Evolutionary conservation across 2,329 filamentous ascomycete species (phyloP).

Genomic region (Pezicula carpinea): DNA sequence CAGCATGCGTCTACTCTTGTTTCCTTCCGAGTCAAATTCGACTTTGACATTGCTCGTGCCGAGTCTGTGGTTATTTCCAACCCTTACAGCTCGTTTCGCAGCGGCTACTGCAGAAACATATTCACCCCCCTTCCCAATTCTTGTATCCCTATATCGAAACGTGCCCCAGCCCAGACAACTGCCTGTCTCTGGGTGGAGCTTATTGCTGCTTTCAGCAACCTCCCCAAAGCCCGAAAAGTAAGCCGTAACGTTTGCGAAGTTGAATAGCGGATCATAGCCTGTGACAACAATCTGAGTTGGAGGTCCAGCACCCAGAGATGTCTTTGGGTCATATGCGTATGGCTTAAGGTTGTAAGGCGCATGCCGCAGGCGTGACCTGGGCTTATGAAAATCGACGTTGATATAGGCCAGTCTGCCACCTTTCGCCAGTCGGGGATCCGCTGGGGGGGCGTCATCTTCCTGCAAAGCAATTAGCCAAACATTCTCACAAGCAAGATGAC

Average conservation of each 20-base stretch:
- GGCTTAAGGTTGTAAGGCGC: conserved; percentile 76
- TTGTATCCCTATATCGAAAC: conserved; percentile 78
- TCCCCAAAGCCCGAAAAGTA: conserved; percentile 80
- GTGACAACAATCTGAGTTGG: conserved; percentile 88
- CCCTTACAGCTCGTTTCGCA: conserved; percentile 73
- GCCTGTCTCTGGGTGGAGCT: conserved; percentile 90
- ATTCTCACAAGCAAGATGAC: conserved; percentile 53
- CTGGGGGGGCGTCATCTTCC: conserved; percentile 74
- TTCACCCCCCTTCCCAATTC: conserved; percentile 32
- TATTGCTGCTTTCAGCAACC: conserved; percentile 86
- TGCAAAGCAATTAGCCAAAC: conserved; percentile 59
- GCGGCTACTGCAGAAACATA: conserved; percentile 69
- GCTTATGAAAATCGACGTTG: conserved; percentile 63
- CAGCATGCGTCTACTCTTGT: conserved; percentile 74
- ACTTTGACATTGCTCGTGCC: conserved; percentile 75
- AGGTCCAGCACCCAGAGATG: conserved; percentile 83
- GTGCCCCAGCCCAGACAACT: conserved; percentile 92
- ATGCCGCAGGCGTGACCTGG: conserved; percentile 65
- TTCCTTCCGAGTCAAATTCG: conserved; percentile 83
- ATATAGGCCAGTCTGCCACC: conserved; percentile 63
- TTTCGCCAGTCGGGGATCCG: conserved; percentile 77
- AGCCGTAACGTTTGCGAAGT: conserved; percentile 70
- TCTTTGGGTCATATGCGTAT: conserved; percentile 75
- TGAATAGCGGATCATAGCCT: conserved; percentile 89
- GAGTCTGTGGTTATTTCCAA: conserved; percentile 74